Base-by-base conservation (phyloP, 116 monocot species). In the Dioscorea cayenensis region DNA sequence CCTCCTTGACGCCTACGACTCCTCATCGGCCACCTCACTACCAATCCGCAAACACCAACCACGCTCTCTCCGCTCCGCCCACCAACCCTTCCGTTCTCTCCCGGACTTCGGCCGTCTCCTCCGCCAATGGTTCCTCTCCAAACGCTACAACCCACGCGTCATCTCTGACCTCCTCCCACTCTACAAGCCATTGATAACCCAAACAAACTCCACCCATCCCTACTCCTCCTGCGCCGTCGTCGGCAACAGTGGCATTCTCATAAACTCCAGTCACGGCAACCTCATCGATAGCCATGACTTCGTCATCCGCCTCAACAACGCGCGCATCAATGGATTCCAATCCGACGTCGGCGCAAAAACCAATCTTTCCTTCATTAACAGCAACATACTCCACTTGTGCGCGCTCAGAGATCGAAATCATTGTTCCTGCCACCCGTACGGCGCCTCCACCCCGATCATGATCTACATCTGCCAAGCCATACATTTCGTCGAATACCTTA, bases 181-280 rank as follows among this genome's bases (percentile, higher is more conserved):
- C 70, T 90, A 28, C 82, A 89, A 25, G 55, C 27, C 58, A 79
- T 82, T 75, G 28, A 51, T 48, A 59, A 58, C 59, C 48, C 2
- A 18, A 25, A 5, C 79, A 20, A 36, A 73, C 72, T n/a, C 66
- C 36, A 5, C 7, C 20, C 69, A 27, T 21, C 77, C 43, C 6
- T 85, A 92, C 78, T 7, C 49, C 25, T 77, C 83, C 52, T 99
- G 94, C 76, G 93, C 97, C 14, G 97, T 99, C 19, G 94, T 94
- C 49, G 97, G 97, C 5, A 99, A 99, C 78, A 99, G 97, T 63
- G 97, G 97, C 6, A 94, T 99, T 60, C 83, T 99, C 19, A 77
- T 99, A 22, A 74, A 78, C 2, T 28, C 50, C 18, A 65, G 69
- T 29, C 72, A 73, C 63, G 97, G 94, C 21, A 76, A 70, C 13